A percentile compares a stretch with the other conserved stretches of the same genome.
Conservation (phyloP, 2,329 filamentous ascomycete species). For the Colletotrichum musicola region DNA sequence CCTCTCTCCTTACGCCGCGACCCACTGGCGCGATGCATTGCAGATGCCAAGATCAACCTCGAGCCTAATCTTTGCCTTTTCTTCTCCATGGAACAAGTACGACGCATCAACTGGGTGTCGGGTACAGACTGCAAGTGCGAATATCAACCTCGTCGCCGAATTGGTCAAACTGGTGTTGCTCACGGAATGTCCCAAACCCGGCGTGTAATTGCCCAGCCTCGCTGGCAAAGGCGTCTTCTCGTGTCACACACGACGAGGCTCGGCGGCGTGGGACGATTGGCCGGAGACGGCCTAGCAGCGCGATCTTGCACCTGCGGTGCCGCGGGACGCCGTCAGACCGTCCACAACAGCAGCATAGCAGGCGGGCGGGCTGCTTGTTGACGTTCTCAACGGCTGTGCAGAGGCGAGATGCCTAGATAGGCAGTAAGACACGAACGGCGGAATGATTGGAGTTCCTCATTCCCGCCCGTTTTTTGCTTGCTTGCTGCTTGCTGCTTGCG, state of each 20-base stretch:
- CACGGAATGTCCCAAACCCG: neutral
- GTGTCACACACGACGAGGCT: neutral
- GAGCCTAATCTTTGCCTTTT: no score
- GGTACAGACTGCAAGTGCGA: no score
- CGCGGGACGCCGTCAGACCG: neutral
- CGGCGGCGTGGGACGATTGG: neutral
- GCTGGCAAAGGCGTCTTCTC: neutral
- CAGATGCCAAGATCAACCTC: no score
- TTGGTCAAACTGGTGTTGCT: neutral
- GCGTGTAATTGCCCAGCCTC: neutral
- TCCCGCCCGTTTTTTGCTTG: neutral
- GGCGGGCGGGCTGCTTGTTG: neutral
- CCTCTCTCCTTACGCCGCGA: no score
- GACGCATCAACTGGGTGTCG: no score
- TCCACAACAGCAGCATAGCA: neutral
- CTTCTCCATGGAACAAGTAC: no score
- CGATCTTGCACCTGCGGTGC: constrained; percentile 24
- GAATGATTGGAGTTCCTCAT: neutral
- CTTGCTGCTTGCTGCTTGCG: neutral
- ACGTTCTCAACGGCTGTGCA: constrained; percentile 4
- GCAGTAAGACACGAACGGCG: neutral
- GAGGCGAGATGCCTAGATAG: neutral
- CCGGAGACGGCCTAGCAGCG: neutral
- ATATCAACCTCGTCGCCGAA: no score
- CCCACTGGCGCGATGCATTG: no score